Conservation (phyloP, 2,329 filamentous ascomycete species). For the Calonectria hawksworthii region DNA sequence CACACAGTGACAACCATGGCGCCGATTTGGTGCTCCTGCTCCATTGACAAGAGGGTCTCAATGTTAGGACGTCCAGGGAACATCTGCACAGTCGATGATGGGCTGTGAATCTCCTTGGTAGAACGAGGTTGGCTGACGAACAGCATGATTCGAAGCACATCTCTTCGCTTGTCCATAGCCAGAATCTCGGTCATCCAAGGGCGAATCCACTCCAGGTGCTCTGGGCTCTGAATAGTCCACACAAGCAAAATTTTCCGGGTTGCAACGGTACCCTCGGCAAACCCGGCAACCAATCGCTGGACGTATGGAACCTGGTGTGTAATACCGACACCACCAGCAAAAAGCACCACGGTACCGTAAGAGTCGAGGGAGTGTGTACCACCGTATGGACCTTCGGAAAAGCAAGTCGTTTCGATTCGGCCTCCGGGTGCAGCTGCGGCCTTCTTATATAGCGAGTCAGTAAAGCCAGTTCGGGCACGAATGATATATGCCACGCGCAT, state of each 20-base stretch:
- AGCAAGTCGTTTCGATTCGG: slow-evolving; percentile 73
- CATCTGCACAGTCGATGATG: slow-evolving; percentile 85
- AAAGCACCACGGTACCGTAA: slow-evolving; percentile 83
- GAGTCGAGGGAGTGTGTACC: slow-evolving; percentile 79
- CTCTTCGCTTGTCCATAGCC: slow-evolving; percentile 79
- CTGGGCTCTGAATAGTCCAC: slow-evolving; percentile 84
- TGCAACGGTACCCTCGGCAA: slow-evolving; percentile 77
- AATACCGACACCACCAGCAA: slow-evolving; percentile 85
- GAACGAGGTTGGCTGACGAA: slow-evolving; percentile 82
- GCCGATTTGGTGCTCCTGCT: slow-evolving; percentile 81
- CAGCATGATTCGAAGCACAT: slow-evolving; percentile 81
- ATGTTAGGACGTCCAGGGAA: slow-evolving; percentile 85
- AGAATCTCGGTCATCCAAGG: slow-evolving; percentile 88
- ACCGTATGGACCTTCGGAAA: slow-evolving; percentile 84
- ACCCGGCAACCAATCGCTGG: slow-evolving; percentile 78
- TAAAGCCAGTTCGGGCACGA: slow-evolving; percentile 81
- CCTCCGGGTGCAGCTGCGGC: slow-evolving; percentile 73
- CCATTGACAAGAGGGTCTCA: slow-evolving; percentile 77
- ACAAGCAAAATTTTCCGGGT: slow-evolving; percentile 80
- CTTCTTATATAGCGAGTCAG: slow-evolving; percentile 76
- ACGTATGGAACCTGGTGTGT: slow-evolving; percentile 85
- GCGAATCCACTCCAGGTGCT: slow-evolving; percentile 87
- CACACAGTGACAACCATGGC: slow-evolving; percentile 82
- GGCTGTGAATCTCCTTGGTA: slow-evolving; percentile 85
- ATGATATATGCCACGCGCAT: slow-evolving; percentile 79